Evolutionary conservation across 169 alveolate species (phyloP), one percentile per base, ranked within the genome.

Genomic region (Plasmodium adleri): DNA sequence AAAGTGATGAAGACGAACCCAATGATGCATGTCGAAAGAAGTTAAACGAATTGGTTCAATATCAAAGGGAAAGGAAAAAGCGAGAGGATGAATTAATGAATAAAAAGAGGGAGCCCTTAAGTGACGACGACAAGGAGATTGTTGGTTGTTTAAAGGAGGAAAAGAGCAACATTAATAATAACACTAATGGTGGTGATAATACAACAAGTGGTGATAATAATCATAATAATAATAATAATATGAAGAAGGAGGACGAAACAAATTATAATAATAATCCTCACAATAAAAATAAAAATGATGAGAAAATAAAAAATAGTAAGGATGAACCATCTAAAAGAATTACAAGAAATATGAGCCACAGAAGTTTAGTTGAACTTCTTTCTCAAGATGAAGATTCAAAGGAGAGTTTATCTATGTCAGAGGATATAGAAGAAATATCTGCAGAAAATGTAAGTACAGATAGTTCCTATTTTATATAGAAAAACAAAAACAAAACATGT

Each of bases 321-420:
- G 58, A 74, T 28, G 72, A 43, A 28, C 56, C 39, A 15, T 59
- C 64, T 45, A 62, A 9, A 22, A 28, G 88, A 15, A 43, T 74
- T 28, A 74, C 88, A 12, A 64, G 88, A 74, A 74, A 74, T 45
- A 74, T 74, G 88, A 59, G 60, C 0, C 88, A 74, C 20, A 74
- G 43, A 47, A 74, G 62, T 45, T 59, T 74, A 15, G 58, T 74
- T 20, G 88, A 74, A 17, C 62, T 74, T 17, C 54, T 74, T 15
- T 74, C 88, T 15, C 88, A 74, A 67, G 88, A 74, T 28, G 88
- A 74, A n/a, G 88, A 74, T 12, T 74, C 88, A 5, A 74, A 74
- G 10, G 60, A 43, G 7, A 62, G 43, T 4, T 24, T 60, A 28
- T 12, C 63, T 63, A 74, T 60, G 12, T 74, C 88, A n/a, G 74